These are phyloP conservation scores for Protomyces pachydermus DNA, from an alignment of 1,139 yeast genomes.

Conservation along the genomic window DNA sequence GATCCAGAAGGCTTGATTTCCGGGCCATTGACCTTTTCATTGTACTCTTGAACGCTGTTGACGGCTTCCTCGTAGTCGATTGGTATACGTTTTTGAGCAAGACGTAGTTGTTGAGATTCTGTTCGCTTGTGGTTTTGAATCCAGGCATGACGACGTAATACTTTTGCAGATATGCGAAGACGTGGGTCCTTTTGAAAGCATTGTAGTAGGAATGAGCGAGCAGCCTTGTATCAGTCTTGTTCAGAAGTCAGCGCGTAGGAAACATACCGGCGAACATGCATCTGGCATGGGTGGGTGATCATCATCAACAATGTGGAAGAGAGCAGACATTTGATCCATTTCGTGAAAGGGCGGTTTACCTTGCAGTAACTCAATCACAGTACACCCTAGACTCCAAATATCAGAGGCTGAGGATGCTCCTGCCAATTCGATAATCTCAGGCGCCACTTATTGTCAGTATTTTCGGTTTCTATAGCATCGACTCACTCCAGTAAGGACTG, in stretches of 20 bases:
- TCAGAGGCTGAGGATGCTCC: constrained; percentile 81
- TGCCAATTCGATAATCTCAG: constrained; percentile 70
- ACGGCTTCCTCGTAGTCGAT: constrained; percentile 38
- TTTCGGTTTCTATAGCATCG: neutral
- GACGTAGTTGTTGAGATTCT: constrained; percentile 1
- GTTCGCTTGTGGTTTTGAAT: constrained; percentile 37
- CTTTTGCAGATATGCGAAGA: constrained; percentile 54
- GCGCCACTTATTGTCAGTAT: constrained; percentile 50
- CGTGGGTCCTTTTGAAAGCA: constrained; percentile 78
- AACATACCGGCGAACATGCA: constrained; percentile 45
- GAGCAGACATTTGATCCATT: constrained; percentile 75
- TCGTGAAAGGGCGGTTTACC: constrained; percentile 86
- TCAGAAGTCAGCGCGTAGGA: neutral
- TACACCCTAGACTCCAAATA: constrained; percentile 78
- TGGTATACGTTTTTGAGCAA: neutral
- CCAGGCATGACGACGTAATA: constrained; percentile 63
- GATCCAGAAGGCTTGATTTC: constrained; percentile 2
- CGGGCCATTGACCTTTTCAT: constrained; percentile 32
- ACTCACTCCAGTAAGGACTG: constrained; percentile 65
- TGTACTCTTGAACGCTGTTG: constrained; percentile 38
- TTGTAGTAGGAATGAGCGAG: constrained; percentile 57
- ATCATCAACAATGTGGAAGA: constrained; percentile 88
- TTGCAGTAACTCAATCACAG: constrained; percentile 77
- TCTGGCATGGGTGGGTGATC: constrained; percentile 74
- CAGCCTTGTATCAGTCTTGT: constrained; percentile 7